Evolutionary conservation across 2,329 filamentous ascomycete genomes (phyloP), one percentile per base, ranked within the genome.

Genomic region (Myriosclerotinia scirpicola): DNA sequence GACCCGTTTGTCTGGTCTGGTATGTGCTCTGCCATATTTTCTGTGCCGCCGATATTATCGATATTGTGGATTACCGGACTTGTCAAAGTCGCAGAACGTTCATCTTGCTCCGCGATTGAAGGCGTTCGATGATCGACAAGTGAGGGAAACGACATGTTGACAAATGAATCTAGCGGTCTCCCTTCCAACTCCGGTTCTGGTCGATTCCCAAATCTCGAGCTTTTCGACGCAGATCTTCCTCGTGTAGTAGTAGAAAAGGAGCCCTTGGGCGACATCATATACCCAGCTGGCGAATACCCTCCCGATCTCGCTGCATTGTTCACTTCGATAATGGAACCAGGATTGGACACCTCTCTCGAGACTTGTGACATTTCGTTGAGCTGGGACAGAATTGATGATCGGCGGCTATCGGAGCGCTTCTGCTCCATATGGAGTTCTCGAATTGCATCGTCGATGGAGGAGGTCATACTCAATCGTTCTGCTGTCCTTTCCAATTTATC

Each of bases 371-470:
- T 64, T n/a, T 67, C 65, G 40, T 60, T 62, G 9, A 65, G 26
- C 40, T 80, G 81, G 26, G 84, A 85, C 54, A 86, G 80, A 60
- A 87, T 80, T 11, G 87, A 90, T 2, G 87, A 89, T 67, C 84
- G 83, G 69, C 85, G 83, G 75, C 87, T 91, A 75, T 90, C 89
- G 74, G 82, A 85, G 71, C 86, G 84, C 78, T 91, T 91, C 75
- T 90, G 81, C 77, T 91, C 87, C 68, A 86, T 81, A 77, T 91
- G 87, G 71, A 92, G 81, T 74, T 89, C 86, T 67, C 89, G 85
- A 73, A 93, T 93, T 72, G 91, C 90, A 80, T 90, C 86, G 73
- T 90, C 90, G 74, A 93, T 90, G 69, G 90, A 91, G 69, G 88
- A 90, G 56, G 83, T 83, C 66, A 87, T 88, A 72, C 89, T 91